Conservation (phyloP, 2,329 filamentous ascomycete genomes). For the Cercospora citrullina region DNA sequence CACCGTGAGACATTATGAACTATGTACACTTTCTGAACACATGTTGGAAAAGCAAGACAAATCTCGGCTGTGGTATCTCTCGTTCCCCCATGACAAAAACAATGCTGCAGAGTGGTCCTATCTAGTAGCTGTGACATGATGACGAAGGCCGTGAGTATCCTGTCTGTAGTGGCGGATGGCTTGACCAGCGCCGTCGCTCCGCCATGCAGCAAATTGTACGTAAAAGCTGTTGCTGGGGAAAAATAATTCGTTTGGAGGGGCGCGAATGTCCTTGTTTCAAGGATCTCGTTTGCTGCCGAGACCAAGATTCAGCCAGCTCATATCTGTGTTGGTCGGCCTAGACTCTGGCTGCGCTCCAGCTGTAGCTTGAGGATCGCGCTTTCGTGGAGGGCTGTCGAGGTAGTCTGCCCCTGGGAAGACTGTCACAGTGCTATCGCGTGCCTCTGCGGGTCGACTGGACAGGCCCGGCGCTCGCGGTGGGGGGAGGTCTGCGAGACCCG, state of each 20-base stretch:
- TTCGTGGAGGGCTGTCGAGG: constrained; percentile 26
- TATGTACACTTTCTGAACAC: constrained; percentile 11
- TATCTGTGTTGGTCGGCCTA: constrained; percentile 51
- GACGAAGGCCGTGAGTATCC: not conserved
- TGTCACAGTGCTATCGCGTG: constrained; percentile 39
- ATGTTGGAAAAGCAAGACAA: not conserved
- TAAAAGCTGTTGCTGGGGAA: not conserved
- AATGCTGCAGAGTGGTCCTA: not conserved
- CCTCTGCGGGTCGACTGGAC: constrained; percentile 21
- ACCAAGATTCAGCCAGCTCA: constrained; percentile 77
- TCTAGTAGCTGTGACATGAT: not conserved
- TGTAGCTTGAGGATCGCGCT: constrained; percentile 44
- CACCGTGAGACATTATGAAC: constrained; percentile 15
- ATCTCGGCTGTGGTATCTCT: constrained; percentile 15
- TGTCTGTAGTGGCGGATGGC: not conserved
- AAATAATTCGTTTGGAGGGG: not conserved
- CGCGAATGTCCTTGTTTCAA: not conserved
- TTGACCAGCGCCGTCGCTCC: not conserved
- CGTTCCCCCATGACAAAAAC: not conserved
- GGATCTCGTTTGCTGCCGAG: constrained; percentile 14
- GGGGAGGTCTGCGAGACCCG: constrained; percentile 4
- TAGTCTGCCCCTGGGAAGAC: constrained; percentile 41
- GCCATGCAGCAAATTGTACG: not conserved
- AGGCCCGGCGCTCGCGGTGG: constrained; percentile 21
- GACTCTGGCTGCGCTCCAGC: constrained; percentile 35